Evolutionary conservation across 192 early-diverging fungal genomes (phyloP), one percentile per base, ranked within the genome.

Genomic region (Coemansia sp.): DNA sequence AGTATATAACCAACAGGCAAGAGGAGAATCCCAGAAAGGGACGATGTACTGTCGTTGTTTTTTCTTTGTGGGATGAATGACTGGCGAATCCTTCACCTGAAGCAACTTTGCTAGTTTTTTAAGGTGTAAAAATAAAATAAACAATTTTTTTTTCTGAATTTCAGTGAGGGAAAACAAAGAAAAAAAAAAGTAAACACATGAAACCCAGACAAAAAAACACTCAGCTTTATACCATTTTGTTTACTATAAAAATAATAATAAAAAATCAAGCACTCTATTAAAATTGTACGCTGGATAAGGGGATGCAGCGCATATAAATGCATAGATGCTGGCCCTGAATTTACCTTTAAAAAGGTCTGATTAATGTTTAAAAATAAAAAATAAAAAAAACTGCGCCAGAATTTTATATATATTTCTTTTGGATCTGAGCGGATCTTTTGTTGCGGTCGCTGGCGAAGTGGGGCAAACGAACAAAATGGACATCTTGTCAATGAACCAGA

Each of bases 201-300:
- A 11, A 11, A 2, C 42, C 16, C 2, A 14, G 42, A 45, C 2
- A 45, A 14, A 11, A 45, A 45, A 45, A 45, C 8, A 45, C 8
- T 3, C 12, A 45, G 42, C 22, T 25, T 5, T 28, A 52, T 12
- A 22, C 51, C 18, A 3, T 20, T 20, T 28, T 52, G 51, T 52
- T 52, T 52, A 28, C 28, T 52, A 25, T 52, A 28, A 52, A 28
- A 52, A 52, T 10, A 45, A 10, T 45, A 10, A 10, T 7, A 7
- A 10, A 45, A 45, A 45, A 7, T 45, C 42, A 45, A 45, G 42
- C 42, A 10, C 16, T 45, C 42, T 22, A 14, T 11, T 14, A 25
- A 4, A 52, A 52, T 52, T 57, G 33, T 57, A 14, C 42, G 42
- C 42, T 45, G 42, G 42, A 45, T 54, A 20, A 54, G 51, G 25